Evolutionary conservation across 164 flowering plant species (phyloP).

Genomic region (Umbellularia californica): DNA sequence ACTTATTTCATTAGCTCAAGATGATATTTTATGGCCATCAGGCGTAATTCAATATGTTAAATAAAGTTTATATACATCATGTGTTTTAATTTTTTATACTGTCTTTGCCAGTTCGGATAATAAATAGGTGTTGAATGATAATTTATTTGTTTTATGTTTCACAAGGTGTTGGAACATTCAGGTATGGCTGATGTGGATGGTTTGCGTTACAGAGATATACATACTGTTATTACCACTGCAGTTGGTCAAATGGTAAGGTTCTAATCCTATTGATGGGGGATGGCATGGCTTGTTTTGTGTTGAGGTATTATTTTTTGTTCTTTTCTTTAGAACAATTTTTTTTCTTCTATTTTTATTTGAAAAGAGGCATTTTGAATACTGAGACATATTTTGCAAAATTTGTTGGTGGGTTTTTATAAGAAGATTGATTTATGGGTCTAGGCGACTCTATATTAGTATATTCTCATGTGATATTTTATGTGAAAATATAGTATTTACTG

Average conservation of each 20-base stretch:
- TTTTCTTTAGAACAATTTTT: neutral
- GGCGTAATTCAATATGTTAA: neutral
- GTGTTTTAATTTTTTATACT: neutral
- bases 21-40: neutral
- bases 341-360: neutral
- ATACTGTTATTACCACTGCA: constrained; percentile 60
- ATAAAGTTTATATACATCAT: neutral
- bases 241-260: constrained; percentile 75
- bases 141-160: neutral
- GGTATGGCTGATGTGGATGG: constrained; percentile 45
- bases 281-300: too few relatives aligned
- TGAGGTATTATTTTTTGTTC: too few relatives aligned
- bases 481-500: too few relatives aligned
- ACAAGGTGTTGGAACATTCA: constrained; percentile 65
- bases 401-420: neutral
- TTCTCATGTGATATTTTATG: neutral
- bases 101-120: neutral
- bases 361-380: too few relatives aligned
- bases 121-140: neutral
- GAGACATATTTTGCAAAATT: neutral
- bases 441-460: neutral
- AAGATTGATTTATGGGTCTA: neutral
- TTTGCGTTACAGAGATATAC: constrained; percentile 34
- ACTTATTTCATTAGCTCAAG: neutral
- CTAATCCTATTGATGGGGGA: neutral